A percentile compares a stretch with the other conserved stretches of the same genome.
Evolutionary conservation across 345 rosid genomes (phyloP).

Genomic region (Jatropha curcas): DNA sequence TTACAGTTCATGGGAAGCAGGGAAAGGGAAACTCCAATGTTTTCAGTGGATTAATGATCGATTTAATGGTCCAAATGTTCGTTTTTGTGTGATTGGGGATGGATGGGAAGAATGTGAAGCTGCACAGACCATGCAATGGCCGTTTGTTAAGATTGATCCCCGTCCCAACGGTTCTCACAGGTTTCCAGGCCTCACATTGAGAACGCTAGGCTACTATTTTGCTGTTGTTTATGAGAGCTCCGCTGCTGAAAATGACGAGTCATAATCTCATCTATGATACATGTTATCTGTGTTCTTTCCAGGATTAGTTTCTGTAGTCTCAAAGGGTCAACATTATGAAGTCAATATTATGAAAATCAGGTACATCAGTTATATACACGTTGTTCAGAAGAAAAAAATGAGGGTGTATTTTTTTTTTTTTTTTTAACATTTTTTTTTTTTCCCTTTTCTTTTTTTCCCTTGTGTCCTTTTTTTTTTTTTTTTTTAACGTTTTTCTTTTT

Average conservation of each 20-base stretch:
- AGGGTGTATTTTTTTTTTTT: not conserved
- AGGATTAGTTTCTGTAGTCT: conserved; percentile 14
- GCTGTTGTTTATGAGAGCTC: conserved; percentile 57
- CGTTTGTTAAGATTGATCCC: conserved; percentile 72
- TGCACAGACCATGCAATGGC: conserved; percentile 85
- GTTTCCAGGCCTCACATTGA: conserved; percentile 79
- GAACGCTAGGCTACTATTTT: conserved; percentile 65
- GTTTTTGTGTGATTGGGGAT: conserved; percentile 77
- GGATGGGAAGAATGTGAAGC: conserved; percentile 95
- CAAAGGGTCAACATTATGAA: conserved; percentile 7
- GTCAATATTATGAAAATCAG: not conserved
- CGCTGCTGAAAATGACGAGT: conserved; percentile 33
- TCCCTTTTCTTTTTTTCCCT: not conserved
- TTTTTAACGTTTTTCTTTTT: too few relatives aligned
- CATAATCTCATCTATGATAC: conserved; percentile 13
- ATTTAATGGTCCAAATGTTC: conserved; percentile 43
- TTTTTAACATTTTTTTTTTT: too few relatives aligned
- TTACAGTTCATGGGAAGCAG: conserved; percentile 81
- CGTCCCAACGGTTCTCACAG: conserved; percentile 59
- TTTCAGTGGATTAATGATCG: conserved; percentile 73
- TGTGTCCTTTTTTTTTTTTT: too few relatives aligned
- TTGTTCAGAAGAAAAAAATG: not conserved
- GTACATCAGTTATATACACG: not conserved
- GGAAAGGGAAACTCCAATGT: conserved; percentile 75
- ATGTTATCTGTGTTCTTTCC: conserved; percentile 1